Evolutionary conservation across 805 yeast genomes (phyloP), one percentile per base, ranked within the genome.

Genomic region (Kodamaea lidongshanica): DNA sequence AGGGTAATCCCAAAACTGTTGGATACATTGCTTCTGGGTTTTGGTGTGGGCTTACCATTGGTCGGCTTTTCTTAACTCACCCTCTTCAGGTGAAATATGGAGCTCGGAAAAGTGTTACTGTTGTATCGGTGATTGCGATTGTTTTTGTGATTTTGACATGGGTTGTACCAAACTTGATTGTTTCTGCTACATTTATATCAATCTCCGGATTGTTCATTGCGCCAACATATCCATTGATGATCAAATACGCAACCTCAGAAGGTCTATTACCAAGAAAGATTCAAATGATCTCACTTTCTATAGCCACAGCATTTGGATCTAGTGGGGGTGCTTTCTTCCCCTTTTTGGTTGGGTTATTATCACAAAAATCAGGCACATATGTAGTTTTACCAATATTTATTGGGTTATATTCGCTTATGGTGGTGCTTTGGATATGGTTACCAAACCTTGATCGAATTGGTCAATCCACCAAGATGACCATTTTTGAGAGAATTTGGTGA

Each of bases 1-100:
- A 64, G 10, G 75, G 75, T 11, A 56, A 61, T 28, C 58, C 58
- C 18, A 42, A 58, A 1, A 48, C 58, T 12, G 70, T 75, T 46
- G 80, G 86, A 6, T 77, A 72, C 44, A 74, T 78, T 9, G 74
- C 80, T 0, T 70, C 85, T 4, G 79, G 83, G 10, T 79, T 70
- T 46, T 80, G 87, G 87, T 67, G 70, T 14, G 89, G 89, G 0
- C 50, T 80, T 12, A 76, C 87, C 0, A 37, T 68, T 10, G 89
- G 89, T 0, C 58, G 89, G 37, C 52, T 80, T 25, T 39, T 61
- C 4, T 52, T 80, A 6, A 70, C 75, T 0, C 52, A 62, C 12
- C 39, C 48, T 1, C 41, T 66, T 9, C 63, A 64, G 31, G 53
- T 52, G 26, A 29, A 38, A 8, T 25, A 65, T n/a, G 77, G 77